phyloP scores from a whole-genome alignment of 1,284 basidiomycete species.

The Rhizoctonia solani region DNA sequence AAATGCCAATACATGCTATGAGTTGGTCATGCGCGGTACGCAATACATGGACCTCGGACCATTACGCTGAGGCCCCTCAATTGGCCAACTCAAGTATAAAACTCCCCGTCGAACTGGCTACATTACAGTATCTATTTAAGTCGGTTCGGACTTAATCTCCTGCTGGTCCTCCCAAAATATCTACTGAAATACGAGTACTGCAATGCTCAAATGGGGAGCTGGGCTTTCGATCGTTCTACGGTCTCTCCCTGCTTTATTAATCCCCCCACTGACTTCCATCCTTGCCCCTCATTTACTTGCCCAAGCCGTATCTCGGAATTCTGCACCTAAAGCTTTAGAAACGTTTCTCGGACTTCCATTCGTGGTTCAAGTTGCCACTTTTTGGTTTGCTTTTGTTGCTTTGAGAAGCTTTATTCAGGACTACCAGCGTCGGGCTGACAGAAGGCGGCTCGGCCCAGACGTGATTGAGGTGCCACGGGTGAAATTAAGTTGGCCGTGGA shows the following conservation, averaged over 20 bases:
- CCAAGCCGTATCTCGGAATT: not conserved
- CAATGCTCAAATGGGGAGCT: not conserved
- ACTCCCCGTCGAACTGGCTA: no score
- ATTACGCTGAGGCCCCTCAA: no score
- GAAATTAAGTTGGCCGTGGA: slow-evolving; percentile 12
- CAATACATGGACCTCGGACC: no score
- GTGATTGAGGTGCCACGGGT: no score
- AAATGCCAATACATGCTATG: no score
- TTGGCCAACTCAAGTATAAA: no score
- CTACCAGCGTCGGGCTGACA: not conserved
- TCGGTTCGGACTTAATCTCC: not conserved
- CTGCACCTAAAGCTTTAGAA: not conserved
- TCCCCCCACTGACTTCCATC: not conserved
- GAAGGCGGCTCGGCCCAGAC: slow-evolving; percentile 10
- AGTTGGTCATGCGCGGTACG: no score
- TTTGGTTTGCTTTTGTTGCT: not conserved
- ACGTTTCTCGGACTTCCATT: slow-evolving; percentile 8
- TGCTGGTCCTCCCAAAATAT: no score
- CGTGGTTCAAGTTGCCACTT: not conserved
- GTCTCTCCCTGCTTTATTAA: slow-evolving; percentile 3
- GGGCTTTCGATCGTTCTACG: slow-evolving; percentile 1
- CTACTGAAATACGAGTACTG: not conserved
- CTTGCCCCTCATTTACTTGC: not conserved
- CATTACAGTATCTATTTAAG: no score
- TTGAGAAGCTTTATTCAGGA: not conserved